phyloP scores from a whole-genome alignment of 1,284 basidiomycete genomes.

The Flammula alnicola region DNA sequence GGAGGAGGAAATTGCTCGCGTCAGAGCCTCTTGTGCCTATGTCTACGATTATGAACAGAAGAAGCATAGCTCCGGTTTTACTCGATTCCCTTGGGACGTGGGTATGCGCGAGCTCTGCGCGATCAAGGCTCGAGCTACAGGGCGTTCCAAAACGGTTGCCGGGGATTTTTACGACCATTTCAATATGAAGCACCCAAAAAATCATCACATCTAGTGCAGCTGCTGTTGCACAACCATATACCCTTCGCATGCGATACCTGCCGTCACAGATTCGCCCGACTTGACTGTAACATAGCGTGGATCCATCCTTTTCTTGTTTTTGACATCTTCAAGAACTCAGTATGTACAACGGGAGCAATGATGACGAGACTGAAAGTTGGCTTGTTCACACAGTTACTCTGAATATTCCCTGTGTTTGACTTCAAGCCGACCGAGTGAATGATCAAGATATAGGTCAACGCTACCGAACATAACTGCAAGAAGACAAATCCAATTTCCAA shows the following conservation, averaged over 20 bases:
- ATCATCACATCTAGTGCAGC: conserved; percentile 6
- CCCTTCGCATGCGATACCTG: conserved; percentile 1
- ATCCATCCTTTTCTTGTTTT: neutral
- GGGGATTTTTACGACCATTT: conserved; percentile 37
- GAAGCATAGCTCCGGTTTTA: conserved; percentile 29
- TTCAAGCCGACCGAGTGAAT: no score
- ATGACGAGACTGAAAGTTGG: no score
- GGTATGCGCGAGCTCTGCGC: conserved; percentile 52
- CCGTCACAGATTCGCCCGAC: neutral
- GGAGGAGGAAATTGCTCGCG: conserved; percentile 36
- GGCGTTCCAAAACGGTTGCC: conserved; percentile 30
- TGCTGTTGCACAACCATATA: neutral
- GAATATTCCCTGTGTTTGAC: neutral
- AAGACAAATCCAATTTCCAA: no score
- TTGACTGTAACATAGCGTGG: conserved; percentile 1
- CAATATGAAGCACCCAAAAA: conserved; percentile 28
- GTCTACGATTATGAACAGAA: conserved; percentile 38
- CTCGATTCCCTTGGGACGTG: conserved; percentile 57
- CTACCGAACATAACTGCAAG: no score
- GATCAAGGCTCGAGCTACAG: conserved; percentile 48
- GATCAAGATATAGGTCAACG: no score
- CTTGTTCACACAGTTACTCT: no score
- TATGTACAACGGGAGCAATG: no score
- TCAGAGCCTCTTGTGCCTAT: conserved; percentile 61
- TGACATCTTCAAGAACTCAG: neutral